Evolutionary conservation across 768 basidiomycete genomes (phyloP).

Genomic region (Phlebiopsis gigantea): DNA sequence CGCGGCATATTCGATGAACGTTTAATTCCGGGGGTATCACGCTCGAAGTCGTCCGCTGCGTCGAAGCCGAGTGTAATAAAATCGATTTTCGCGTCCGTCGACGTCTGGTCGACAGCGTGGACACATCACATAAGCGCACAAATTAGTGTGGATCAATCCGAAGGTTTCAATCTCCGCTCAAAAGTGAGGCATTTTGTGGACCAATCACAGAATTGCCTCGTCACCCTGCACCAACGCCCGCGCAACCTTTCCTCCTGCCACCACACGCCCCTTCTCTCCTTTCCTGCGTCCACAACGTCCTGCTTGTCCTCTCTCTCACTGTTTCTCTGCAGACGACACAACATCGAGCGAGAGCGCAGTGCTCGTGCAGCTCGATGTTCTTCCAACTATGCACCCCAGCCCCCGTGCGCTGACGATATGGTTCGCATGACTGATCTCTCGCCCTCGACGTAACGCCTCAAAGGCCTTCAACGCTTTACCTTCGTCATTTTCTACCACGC

Average conservation of each 20-base stretch:
- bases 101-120: no score
- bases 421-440: background rate
- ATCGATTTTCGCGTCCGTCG: no score
- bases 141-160: background rate
- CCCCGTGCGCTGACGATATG: background rate
- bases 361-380: slow-evolving; percentile 24
- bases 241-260: slow-evolving; percentile 2
- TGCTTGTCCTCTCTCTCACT: background rate
- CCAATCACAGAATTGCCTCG: slow-evolving; percentile 16
- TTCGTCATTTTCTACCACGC: background rate
- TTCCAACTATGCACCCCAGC: background rate
- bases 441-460: background rate
- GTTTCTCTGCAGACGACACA: background rate
- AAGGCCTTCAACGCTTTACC: background rate
- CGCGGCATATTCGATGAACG: no score
- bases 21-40: no score
- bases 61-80: no score
- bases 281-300: background rate
- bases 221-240: background rate
- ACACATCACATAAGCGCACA: background rate
- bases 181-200: slow-evolving; percentile 11
- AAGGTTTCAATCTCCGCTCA: background rate
- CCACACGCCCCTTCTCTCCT: background rate
- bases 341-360: slow-evolving; percentile 23
- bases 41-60: no score